Base-by-base conservation (phyloP, 2,329 filamentous ascomycete genomes). In the Aspergillus flavus region DNA sequence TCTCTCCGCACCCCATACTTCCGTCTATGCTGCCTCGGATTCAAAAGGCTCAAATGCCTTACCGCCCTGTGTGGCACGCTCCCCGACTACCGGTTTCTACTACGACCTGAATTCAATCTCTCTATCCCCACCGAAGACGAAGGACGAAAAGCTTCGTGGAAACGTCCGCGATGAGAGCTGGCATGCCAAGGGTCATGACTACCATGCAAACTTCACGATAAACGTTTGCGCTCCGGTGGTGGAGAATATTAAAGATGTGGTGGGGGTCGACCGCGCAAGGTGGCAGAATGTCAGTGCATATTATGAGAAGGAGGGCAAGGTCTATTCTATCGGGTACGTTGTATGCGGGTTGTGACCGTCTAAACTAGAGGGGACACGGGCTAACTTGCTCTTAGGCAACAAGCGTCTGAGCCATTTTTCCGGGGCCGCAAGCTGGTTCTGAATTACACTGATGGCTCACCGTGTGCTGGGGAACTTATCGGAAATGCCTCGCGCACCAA, bases 371-470 rank as follows among this genome's bases (percentile, higher is more conserved):
- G 32, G 59, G 30, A 26, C 48, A 58, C 62, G 30, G 23, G 10
- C 28, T 66, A 55, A 57, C 57, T 45, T 7, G 30, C 52, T 6
- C 46, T 55, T 62, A 80, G 82, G 55, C 77, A 83, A 71, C 73
- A 80, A 73, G 77, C 80, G 46, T 76, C 81, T 0, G 71, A 80
- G 26, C 79, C 79, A 30, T 73, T 84, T 62, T 83, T 84, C 65
- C 80, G 82, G 23, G 82, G 82, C 62, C 80, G 80, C 65, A 83
- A 93, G 76, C 83, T 94, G 3, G 86, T 94, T 14, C 80, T 94
- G 23, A 91, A 93, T 72, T 94, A 94, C 76, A 89, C 85, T 0
- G 86, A 88, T 69, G 92, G 92, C 46, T 94, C 92, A 0, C 91
- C 90, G 0, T 94, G 92, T 73, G 71, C 76, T 23, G 71, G 69